phyloP scores from a whole-genome alignment of 352 stramenopile genomes.

The Phytophthora hybrid region DNA sequence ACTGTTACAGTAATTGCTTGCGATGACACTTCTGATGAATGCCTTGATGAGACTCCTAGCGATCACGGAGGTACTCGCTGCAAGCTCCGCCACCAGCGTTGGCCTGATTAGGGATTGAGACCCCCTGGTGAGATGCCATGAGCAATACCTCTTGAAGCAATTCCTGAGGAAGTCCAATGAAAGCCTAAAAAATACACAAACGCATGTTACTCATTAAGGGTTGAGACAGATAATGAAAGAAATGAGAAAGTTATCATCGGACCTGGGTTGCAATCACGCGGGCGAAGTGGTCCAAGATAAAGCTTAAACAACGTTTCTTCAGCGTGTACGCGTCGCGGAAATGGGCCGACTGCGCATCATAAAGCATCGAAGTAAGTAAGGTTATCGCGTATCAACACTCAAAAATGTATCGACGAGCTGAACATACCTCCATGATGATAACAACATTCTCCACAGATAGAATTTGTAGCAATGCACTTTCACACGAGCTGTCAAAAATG shows the following conservation, averaged over 20 bases:
- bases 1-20: too few relatives aligned
- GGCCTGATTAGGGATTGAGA: constrained; percentile 72
- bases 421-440: constrained; percentile 67
- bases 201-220: background rate
- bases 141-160: constrained; percentile 84
- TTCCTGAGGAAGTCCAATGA: constrained; percentile 63
- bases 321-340: constrained; percentile 73
- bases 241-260: background rate
- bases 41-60: constrained; percentile 13
- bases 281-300: constrained; percentile 84
- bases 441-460: constrained; percentile 83
- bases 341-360: constrained; percentile 64
- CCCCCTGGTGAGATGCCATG: constrained; percentile 67
- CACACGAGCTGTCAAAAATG: constrained; percentile 62
- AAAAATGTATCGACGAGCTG: background rate
- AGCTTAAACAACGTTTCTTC: constrained; percentile 86
- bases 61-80: constrained; percentile 33
- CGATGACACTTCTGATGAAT: background rate
- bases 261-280: constrained; percentile 79
- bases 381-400: background rate
- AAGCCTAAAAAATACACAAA: constrained; percentile 42
- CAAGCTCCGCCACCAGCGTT: constrained; percentile 18
- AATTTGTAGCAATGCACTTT: constrained; percentile 70
- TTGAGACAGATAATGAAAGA: constrained; percentile 5
- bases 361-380: background rate